Percentiles rank a stretch among this genome's conserved stretches.
Conservation (phyloP, 495 filamentous ascomycete genomes). For the Durotheca rogersii region DNA sequence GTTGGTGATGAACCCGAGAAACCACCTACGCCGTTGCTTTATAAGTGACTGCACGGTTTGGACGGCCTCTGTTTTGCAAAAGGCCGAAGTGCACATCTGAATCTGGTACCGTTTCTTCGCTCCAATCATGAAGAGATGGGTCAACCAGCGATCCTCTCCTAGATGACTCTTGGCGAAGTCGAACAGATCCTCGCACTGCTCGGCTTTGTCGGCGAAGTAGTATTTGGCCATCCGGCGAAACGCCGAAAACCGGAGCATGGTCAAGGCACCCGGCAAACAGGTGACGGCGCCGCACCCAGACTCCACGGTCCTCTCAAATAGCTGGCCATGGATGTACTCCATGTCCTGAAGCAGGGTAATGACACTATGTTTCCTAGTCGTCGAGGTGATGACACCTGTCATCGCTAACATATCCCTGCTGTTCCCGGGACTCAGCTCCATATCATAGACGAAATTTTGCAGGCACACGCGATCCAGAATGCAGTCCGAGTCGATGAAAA, state of each 20-base stretch:
- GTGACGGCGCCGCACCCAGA: constrained; percentile 94
- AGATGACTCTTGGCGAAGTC: constrained; percentile 95
- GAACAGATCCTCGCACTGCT: constrained; percentile 94
- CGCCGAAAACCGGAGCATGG: constrained; percentile 92
- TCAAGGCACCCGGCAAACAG: constrained; percentile 91
- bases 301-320: constrained; percentile 95
- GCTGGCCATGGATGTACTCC: constrained; percentile 97
- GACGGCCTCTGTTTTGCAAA: constrained; percentile 98
- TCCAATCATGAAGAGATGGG: constrained; percentile 98
- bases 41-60: constrained; percentile 82
- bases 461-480: constrained; percentile 90
- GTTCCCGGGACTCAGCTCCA: constrained; percentile 96
- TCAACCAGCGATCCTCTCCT: constrained; percentile 96
- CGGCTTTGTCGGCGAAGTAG: constrained; percentile 97
- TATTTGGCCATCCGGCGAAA: constrained; percentile 98
- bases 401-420: constrained; percentile 94
- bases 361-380: constrained; percentile 82
- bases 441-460: constrained; percentile 98
- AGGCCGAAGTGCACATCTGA: constrained; percentile 94
- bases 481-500: constrained; percentile 99
- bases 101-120: constrained; percentile 92
- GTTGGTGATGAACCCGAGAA: constrained; percentile 96
- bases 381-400: constrained; percentile 97
- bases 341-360: constrained; percentile 95
- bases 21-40: constrained; percentile 96